phyloP scores from a whole-genome alignment of 495 filamentous ascomycete species.

The Aspergillus wentii region DNA sequence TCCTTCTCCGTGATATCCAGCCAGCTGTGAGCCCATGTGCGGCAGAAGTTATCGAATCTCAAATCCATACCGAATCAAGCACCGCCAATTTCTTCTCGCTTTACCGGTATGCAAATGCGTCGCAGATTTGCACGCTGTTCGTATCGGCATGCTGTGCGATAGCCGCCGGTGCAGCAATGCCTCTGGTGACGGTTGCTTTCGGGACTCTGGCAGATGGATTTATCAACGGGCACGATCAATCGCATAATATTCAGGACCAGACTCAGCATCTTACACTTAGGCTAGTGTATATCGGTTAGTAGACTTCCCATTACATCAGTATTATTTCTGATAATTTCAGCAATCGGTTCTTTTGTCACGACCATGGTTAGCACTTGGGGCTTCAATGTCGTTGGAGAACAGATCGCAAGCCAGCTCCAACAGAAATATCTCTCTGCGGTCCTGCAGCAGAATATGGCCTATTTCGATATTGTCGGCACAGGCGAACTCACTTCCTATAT shows the following conservation, averaged over 20 bases:
- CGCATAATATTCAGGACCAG: neutral
- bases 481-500: slow-evolving; percentile 1
- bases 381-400: neutral
- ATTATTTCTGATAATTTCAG: neutral
- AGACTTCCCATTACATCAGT: no score
- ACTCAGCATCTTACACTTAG: neutral
- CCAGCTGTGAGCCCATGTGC: no score
- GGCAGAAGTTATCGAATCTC: neutral
- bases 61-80: slow-evolving; percentile 1
- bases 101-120: slow-evolving; percentile 67
- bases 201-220: slow-evolving; percentile 5
- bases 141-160: slow-evolving; percentile 55
- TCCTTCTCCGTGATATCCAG: no score
- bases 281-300: slow-evolving; percentile 5
- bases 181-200: slow-evolving; percentile 63
- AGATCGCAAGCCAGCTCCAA: neutral
- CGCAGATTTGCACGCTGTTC: slow-evolving; percentile 60
- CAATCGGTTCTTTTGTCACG: slow-evolving; percentile 2
- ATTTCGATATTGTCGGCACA: slow-evolving; percentile 3
- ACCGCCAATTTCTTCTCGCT: slow-evolving; percentile 9
- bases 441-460: slow-evolving; percentile 2
- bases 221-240: neutral
- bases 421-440: neutral
- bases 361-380: slow-evolving; percentile 3
- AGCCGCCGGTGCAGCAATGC: slow-evolving; percentile 64